Percentiles rank a stretch among this genome's conserved stretches.
phyloP scores from a whole-genome alignment of 441 rosid genomes.

The Populus hybrid region DNA sequence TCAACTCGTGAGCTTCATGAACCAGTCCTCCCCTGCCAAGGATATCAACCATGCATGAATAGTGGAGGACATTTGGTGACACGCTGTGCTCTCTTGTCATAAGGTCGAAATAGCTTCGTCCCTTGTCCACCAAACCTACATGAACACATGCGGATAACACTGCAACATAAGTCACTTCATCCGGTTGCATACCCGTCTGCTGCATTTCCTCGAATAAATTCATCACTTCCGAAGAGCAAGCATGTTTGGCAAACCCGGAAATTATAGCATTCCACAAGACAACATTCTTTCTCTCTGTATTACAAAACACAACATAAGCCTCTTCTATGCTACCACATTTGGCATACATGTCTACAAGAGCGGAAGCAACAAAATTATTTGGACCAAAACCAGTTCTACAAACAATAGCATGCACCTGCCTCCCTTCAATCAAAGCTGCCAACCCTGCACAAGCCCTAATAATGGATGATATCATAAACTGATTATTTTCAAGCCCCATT shows the following conservation, averaged over 20 bases:
- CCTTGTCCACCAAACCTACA: slow-evolving; percentile 63
- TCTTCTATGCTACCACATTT: slow-evolving; percentile 66
- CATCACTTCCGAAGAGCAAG: slow-evolving; percentile 54
- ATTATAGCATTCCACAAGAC: slow-evolving; percentile 77
- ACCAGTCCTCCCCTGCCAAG: slow-evolving; percentile 63
- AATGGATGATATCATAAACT: slow-evolving; percentile 61
- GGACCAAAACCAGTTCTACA: slow-evolving; percentile 52
- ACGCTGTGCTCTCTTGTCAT: slow-evolving; percentile 54
- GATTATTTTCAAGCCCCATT: slow-evolving; percentile 41
- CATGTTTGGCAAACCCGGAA: slow-evolving; percentile 68
- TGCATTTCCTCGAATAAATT: slow-evolving; percentile 83
- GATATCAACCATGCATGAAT: slow-evolving; percentile 86
- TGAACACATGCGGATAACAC: slow-evolving; percentile 73
- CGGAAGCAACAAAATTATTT: slow-evolving; percentile 52
- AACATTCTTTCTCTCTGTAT: slow-evolving; percentile 38
- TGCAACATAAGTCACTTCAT: slow-evolving; percentile 65
- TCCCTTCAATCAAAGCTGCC: slow-evolving; percentile 64
- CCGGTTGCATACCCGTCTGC: slow-evolving; percentile 58
- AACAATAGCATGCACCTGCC: slow-evolving; percentile 54
- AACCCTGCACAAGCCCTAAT: slow-evolving; percentile 62
- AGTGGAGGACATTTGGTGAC: slow-evolving; percentile 56
- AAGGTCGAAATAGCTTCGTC: slow-evolving; percentile 47
- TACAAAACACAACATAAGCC: slow-evolving; percentile 48
- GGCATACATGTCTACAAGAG: slow-evolving; percentile 79
- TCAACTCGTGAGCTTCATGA: slow-evolving; percentile 58